Percentiles rank a stretch among this genome's conserved stretches.
phyloP scores from a whole-genome alignment of 1,284 basidiomycete genomes.

The Ustilago hordei region DNA sequence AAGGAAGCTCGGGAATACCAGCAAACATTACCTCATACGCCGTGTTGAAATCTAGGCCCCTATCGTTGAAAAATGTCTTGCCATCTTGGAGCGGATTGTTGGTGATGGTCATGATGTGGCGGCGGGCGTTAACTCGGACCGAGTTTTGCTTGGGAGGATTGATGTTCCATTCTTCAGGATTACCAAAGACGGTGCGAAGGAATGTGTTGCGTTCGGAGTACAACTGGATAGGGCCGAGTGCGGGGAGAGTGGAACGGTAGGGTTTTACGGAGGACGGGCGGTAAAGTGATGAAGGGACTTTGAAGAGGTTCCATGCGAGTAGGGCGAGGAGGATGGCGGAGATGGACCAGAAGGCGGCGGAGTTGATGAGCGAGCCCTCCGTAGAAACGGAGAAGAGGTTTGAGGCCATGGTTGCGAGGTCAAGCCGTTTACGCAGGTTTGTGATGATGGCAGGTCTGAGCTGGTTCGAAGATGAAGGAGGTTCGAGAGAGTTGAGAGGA shows the following conservation, averaged over 20 bases:
- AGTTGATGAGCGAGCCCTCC: conserved; percentile 28
- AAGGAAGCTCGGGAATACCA: conserved; percentile 41
- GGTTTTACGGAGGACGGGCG: conserved; percentile 28
- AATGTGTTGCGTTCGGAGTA: conserved; percentile 47
- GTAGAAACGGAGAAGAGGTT: conserved; percentile 31
- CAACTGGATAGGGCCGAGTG: conserved; percentile 38
- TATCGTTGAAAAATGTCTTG: conserved; percentile 55
- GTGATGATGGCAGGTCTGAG: background rate
- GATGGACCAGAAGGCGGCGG: conserved; percentile 38
- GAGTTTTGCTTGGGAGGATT: conserved; percentile 28
- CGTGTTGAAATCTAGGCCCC: conserved; percentile 41
- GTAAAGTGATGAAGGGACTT: conserved; percentile 26
- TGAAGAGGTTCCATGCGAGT: conserved; percentile 32
- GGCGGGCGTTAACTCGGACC: conserved; percentile 34
- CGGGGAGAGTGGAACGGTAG: conserved; percentile 27
- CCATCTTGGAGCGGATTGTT: conserved; percentile 36
- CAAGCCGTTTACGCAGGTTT: background rate
- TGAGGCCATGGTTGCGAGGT: conserved; percentile 13
- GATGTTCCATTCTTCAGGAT: conserved; percentile 38
- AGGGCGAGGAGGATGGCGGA: conserved; percentile 23
- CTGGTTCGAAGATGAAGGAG: background rate
- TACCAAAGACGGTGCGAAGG: conserved; percentile 45
- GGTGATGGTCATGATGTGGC: conserved; percentile 45
- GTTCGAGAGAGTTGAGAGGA: background rate
- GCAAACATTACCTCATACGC: conserved; percentile 52